phyloP scores from a whole-genome alignment of 345 rosid genomes.

The Abelmoschus esculentus region DNA sequence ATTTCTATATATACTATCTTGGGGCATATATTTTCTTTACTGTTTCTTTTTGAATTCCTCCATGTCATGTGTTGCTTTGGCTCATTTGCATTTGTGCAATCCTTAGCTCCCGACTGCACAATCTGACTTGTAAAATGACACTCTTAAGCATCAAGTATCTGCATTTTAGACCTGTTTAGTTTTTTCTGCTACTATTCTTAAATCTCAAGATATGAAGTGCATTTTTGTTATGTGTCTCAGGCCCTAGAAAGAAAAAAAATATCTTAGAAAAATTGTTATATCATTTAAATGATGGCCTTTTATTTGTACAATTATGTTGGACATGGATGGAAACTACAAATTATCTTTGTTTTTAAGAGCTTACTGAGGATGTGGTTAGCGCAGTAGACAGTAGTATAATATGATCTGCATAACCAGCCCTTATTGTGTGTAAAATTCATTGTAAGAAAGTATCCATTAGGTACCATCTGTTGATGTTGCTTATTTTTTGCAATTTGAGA shows the following conservation, averaged over 20 bases:
- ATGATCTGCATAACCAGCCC: background rate
- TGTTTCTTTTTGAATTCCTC: background rate
- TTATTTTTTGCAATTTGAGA: conserved; percentile 21
- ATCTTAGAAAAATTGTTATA: background rate
- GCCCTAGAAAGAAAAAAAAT: background rate
- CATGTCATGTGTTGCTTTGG: no score
- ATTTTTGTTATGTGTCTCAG: background rate
- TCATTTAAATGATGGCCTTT: background rate
- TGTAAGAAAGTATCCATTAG: background rate
- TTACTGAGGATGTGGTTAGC: background rate
- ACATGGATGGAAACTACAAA: background rate
- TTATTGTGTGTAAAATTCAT: background rate
- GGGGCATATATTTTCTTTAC: background rate
- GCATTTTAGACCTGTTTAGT: background rate
- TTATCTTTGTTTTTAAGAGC: background rate
- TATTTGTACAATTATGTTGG: background rate
- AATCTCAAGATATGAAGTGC: background rate
- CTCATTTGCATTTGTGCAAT: no score
- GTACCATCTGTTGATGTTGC: conserved; percentile 4
- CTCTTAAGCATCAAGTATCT: background rate
- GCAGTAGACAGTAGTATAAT: background rate
- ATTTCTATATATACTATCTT: background rate
- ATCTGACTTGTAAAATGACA: background rate
- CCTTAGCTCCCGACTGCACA: background rate
- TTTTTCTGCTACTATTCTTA: background rate